These are phyloP conservation scores for Platanthera zijinensis DNA, from an alignment of 106 monocot genomes.

Conservation along the genomic window DNA sequence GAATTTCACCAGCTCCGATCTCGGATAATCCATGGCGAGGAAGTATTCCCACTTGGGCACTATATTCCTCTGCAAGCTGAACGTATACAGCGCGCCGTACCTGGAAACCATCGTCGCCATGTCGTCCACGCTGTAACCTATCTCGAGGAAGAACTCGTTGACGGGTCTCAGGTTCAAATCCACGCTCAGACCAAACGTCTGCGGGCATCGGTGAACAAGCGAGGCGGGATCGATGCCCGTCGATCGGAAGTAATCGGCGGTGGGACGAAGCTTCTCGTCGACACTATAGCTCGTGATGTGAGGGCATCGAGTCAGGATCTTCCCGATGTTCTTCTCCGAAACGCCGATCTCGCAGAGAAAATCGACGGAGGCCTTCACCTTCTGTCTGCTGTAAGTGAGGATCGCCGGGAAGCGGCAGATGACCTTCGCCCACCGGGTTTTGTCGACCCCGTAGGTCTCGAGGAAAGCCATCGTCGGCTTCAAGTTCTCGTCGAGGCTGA, in stretches of 20 bases:
- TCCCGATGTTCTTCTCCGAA: conserved; percentile 65
- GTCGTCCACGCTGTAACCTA: conserved; percentile 56
- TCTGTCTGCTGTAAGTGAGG: conserved; percentile 87
- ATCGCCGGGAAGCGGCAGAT: conserved; percentile 83
- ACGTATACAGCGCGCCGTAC: conserved; percentile 80
- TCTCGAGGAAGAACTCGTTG: conserved; percentile 82
- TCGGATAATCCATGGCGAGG: conserved; percentile 62
- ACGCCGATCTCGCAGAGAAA: conserved; percentile 70
- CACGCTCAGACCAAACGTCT: conserved; percentile 83
- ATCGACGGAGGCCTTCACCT: conserved; percentile 53
- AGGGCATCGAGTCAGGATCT: conserved; percentile 87
- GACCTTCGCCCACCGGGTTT: conserved; percentile 76
- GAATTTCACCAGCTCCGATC: conserved; percentile 78
- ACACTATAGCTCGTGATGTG: conserved; percentile 89
- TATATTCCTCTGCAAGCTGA: conserved; percentile 70
- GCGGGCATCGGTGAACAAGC: conserved; percentile 65
- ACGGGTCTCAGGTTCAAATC: conserved; percentile 78
- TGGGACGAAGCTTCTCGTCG: conserved; percentile 69
- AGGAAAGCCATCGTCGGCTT: conserved; percentile 80
- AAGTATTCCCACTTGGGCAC: conserved; percentile 93
- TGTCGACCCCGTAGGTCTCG: conserved; percentile 78
- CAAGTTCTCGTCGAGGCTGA: conserved; percentile 82
- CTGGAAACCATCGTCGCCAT: conserved; percentile 63
- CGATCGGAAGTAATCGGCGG: conserved; percentile 64
- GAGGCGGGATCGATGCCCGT: conserved; percentile 59